Conservation (phyloP, 352 stramenopile genomes). For the Blastocystis sp. region DNA sequence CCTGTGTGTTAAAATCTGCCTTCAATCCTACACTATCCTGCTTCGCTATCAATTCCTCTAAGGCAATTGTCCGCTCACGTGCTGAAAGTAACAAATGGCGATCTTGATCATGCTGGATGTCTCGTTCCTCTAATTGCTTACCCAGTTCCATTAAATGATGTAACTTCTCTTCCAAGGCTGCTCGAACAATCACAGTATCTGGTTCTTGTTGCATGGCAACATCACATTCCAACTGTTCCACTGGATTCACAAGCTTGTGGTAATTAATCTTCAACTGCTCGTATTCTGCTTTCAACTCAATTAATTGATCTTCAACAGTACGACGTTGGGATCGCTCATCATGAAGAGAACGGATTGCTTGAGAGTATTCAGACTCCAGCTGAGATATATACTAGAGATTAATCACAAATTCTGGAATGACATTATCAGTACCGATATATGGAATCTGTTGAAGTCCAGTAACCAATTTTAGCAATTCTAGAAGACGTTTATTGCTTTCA, state of each 20-base stretch:
- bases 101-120: background rate
- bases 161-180: slow-evolving; percentile 39
- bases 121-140: background rate
- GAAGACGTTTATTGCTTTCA: too few species aligned
- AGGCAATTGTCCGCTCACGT: background rate
- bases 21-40: background rate
- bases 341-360: background rate
- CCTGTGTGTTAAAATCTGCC: too few species aligned
- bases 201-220: slow-evolving; percentile 36
- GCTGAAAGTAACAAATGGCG: background rate
- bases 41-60: background rate
- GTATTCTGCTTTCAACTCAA: background rate
- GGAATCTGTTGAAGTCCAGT: background rate
- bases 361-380: background rate
- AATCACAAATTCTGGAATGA: background rate
- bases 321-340: background rate
- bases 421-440: background rate
- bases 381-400: background rate
- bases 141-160: slow-evolving; percentile 25
- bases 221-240: slow-evolving; percentile 49
- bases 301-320: background rate
- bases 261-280: background rate
- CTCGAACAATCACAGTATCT: slow-evolving; percentile 24
- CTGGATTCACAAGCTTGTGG: slow-evolving; percentile 29
- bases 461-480: background rate